These are phyloP conservation scores for Globisporangium echinulatum DNA, from an alignment of 352 stramenopile genomes.

Conservation along the genomic window DNA sequence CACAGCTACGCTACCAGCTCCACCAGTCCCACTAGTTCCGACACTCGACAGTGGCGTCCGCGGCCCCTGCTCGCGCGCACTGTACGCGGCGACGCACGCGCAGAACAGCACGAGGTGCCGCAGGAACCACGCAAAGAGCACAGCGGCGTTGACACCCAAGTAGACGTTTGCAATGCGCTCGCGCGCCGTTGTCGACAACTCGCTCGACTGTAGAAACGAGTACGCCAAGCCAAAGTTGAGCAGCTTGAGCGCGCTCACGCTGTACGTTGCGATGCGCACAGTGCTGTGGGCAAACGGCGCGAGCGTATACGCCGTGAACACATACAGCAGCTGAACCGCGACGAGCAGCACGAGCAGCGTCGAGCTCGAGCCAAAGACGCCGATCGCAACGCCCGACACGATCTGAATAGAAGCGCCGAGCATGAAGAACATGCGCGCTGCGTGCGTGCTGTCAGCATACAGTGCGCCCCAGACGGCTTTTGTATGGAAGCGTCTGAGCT, in stretches of 20 bases:
- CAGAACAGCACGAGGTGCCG: conserved; percentile 21
- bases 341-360: conserved; percentile 27
- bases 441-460: conserved; percentile 27
- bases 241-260: conserved; percentile 18
- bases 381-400: conserved; percentile 24
- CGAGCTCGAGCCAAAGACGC: conserved; percentile 19
- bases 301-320: conserved; percentile 22
- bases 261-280: conserved; percentile 9
- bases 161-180: conserved; percentile 21
- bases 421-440: conserved; percentile 34
- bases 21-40: not conserved
- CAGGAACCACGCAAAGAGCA: conserved; percentile 27
- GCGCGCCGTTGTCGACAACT: conserved; percentile 10
- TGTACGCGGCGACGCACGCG: conserved; percentile 11
- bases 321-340: conserved; percentile 24
- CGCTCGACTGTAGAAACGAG: conserved; percentile 21
- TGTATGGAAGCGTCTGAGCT: conserved; percentile 19
- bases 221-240: conserved; percentile 29
- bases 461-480: conserved; percentile 28
- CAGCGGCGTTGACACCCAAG: conserved; percentile 20
- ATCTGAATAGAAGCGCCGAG: conserved; percentile 23
- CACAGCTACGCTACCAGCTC: not conserved
- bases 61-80: conserved; percentile 1
- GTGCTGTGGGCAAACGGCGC: conserved; percentile 23
- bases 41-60: conserved; percentile 1